Conservation (phyloP, 306 rosid species). For the Quercus cerris region DNA sequence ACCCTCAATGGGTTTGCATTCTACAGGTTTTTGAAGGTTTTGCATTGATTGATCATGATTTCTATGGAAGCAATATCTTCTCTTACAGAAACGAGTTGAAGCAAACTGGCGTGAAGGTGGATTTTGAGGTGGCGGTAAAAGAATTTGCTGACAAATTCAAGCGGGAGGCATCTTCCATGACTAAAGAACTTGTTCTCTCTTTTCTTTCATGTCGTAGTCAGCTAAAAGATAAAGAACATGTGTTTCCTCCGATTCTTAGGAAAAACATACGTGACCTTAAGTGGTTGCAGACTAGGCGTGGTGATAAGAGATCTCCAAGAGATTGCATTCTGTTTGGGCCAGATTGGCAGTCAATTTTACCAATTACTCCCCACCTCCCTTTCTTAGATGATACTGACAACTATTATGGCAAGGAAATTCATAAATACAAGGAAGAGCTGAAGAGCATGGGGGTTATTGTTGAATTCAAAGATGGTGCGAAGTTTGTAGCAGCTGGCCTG, state of each 20-base stretch:
- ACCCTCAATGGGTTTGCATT: conserved; percentile 61
- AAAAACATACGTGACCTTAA: conserved; percentile 7
- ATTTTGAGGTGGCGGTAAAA: conserved; percentile 46
- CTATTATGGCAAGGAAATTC: conserved; percentile 40
- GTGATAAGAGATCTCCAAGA: conserved; percentile 41
- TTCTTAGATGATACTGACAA: conserved; percentile 56
- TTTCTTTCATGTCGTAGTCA: conserved; percentile 49
- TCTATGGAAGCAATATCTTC: conserved; percentile 35
- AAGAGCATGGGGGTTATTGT: conserved; percentile 52
- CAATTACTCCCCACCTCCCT: conserved; percentile 51
- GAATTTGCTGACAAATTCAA: conserved; percentile 35
- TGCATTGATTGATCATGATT: conserved; percentile 46
- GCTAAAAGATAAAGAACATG: conserved; percentile 17
- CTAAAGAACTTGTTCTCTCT: conserved; percentile 33
- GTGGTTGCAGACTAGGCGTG: conserved; percentile 61
- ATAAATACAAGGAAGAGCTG: conserved; percentile 48
- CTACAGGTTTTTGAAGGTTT: conserved; percentile 47
- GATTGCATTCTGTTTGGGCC: conserved; percentile 59
- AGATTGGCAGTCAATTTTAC: conserved; percentile 58
- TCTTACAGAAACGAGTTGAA: conserved; percentile 34
- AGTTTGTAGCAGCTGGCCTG: conserved; percentile 39
- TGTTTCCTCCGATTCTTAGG: conserved; percentile 30
- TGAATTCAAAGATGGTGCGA: conserved; percentile 43
- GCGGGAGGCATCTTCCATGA: conserved; percentile 32
- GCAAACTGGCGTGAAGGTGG: conserved; percentile 48